Evolutionary conservation across 345 rosid genomes (phyloP), one percentile per base, ranked within the genome.

Genomic region (Viola odorata): DNA sequence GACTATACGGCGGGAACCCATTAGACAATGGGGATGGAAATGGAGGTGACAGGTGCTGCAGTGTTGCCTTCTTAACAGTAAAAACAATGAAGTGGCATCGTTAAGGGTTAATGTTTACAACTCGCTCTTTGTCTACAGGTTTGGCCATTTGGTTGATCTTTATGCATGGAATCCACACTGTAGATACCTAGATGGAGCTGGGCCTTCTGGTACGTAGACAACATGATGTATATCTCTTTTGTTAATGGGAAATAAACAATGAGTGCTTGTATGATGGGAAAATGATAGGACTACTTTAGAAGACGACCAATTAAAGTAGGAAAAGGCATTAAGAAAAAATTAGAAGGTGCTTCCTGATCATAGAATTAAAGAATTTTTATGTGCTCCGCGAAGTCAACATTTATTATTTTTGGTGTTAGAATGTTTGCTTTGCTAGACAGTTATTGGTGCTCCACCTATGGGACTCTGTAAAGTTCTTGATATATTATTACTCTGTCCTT

Each of bases 111-210:
- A 3, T 16, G 11, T 17, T 44, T 47, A 2, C 53, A 39, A 41
- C 42, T 55, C 36, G 52, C 49, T 57, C 50, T 61, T 45, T 47
- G 44, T 62, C 58, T 59, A 62, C 84, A 94, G 96, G 69, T 94
- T 82, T 75, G 97, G 97, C 70, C 92, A 90, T 81, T 69, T 94
- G 76, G 83, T 81, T 69, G 97, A 94, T 78, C 74, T 77, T 58
- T 90, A 90, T 72, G 72, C 88, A 12, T 90, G 99, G 99, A 94
- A 80, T 70, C 99, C 97, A 13, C 99, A 91, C 77, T 94, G 97
- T 70, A 81, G 84, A 75, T 84, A 81, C 71, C 81, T 88, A 39
- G 97, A 94, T 77, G 99, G 99, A 55, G 62, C 71, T 68, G 92
- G 95, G 41, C 96, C 97, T 79, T 77, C 95, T 75, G 99, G 97